Conservation (phyloP, 305 asterid genomes). For the Plantago coronopus region DNA sequence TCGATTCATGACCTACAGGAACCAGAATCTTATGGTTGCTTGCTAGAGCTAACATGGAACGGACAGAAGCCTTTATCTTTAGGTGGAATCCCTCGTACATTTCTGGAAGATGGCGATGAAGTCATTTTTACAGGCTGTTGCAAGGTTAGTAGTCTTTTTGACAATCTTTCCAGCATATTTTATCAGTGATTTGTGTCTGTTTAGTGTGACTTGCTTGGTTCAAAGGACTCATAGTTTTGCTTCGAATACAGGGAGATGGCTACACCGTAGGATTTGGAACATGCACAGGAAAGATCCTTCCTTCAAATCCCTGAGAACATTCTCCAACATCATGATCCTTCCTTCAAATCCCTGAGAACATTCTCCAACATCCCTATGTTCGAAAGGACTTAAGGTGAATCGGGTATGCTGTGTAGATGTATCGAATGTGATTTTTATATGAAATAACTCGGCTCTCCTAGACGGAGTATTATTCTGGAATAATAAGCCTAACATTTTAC, state of each 20-base stretch:
- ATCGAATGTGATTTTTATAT: not conserved
- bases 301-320: constrained; percentile 45
- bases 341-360: constrained; percentile 49
- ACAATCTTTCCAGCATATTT: not conserved
- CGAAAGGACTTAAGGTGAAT: too few relatives aligned
- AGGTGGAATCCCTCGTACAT: constrained; percentile 60
- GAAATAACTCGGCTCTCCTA: not conserved
- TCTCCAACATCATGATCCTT: constrained; percentile 63
- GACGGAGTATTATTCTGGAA: too few relatives aligned
- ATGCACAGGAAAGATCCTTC: constrained; percentile 82
- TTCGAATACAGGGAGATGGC: constrained; percentile 73
- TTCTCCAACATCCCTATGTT: constrained; percentile 26
- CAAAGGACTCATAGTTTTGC: not conserved
- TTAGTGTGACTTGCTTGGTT: not conserved
- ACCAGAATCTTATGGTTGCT: constrained; percentile 80
- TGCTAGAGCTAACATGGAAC: constrained; percentile 92
- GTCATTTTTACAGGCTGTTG: constrained; percentile 77
- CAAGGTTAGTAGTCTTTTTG: constrained; percentile 45
- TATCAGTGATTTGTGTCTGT: not conserved
- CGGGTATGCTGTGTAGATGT: not conserved
- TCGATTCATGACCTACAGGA: constrained; percentile 39
- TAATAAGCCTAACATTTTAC: too few relatives aligned
- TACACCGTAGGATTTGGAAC: constrained; percentile 76
- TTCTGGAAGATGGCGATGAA: constrained; percentile 91
- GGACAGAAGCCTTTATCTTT: constrained; percentile 67